phyloP scores from a whole-genome alignment of 306 rosid species.

The Gastrolobium villosum region DNA sequence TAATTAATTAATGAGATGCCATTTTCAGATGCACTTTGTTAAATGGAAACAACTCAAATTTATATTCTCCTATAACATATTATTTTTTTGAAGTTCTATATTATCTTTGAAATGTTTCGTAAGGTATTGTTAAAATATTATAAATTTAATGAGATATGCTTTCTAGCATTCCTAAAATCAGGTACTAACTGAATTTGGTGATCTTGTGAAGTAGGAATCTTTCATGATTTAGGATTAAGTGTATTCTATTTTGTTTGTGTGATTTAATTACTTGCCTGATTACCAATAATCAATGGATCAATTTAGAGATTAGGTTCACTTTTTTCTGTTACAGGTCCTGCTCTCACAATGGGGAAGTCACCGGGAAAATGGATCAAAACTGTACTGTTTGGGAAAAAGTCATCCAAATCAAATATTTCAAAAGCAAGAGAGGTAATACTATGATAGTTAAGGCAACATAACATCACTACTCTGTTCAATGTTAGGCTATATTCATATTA shows the following conservation, averaged over 20 bases:
- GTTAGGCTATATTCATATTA: not conserved
- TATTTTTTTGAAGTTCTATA: slow-evolving; percentile 18
- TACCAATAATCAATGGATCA: slow-evolving; percentile 7
- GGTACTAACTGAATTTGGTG: slow-evolving; percentile 27
- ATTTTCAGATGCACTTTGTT: not conserved
- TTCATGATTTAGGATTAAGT: slow-evolving; percentile 32
- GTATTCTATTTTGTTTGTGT: slow-evolving; percentile 11
- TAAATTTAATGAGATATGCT: slow-evolving; percentile 3
- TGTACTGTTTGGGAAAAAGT: slow-evolving; percentile 88
- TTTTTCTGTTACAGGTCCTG: slow-evolving; percentile 53
- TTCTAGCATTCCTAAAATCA: not conserved
- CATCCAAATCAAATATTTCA: slow-evolving; percentile 71
- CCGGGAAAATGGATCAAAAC: slow-evolving; percentile 98
- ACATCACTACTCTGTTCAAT: not conserved
- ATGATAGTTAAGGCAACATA: slow-evolving; percentile 24
- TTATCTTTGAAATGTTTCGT: slow-evolving; percentile 29
- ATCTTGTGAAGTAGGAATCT: slow-evolving; percentile 29
- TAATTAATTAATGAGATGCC: slow-evolving; percentile 38
- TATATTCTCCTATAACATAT: slow-evolving; percentile 14
- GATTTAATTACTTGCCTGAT: slow-evolving; percentile 10
- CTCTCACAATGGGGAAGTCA: slow-evolving; percentile 85
- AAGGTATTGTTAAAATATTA: slow-evolving; percentile 1
- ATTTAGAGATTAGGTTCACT: slow-evolving; percentile 37
- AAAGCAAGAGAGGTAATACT: slow-evolving; percentile 76
- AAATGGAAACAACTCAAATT: slow-evolving; percentile 21